Percentiles rank a stretch among this genome's conserved stretches.
Conservation (phyloP, 257 asterid genomes). For the Jacaranda mimosifolia region DNA sequence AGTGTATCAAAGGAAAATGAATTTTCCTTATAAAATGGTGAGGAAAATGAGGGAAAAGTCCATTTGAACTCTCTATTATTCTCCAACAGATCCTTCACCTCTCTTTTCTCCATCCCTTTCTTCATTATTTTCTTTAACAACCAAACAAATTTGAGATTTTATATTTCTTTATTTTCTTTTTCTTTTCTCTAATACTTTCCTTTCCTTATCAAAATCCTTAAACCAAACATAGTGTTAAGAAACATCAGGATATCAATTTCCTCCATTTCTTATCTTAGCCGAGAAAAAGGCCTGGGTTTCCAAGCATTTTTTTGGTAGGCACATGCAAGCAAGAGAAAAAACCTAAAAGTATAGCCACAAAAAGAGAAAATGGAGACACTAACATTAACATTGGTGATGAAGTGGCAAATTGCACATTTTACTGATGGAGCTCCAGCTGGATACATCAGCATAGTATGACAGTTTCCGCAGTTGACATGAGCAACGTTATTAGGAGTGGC, state of each 20-base stretch:
- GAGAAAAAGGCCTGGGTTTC: not conserved
- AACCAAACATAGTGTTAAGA: too few relatives aligned
- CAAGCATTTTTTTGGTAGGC: not conserved
- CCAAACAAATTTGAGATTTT: too few relatives aligned
- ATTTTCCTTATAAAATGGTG: too few relatives aligned
- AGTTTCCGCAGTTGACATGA: slow-evolving; percentile 90
- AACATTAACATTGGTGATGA: slow-evolving; percentile 76
- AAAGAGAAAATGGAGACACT: slow-evolving; percentile 39
- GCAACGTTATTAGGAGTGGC: slow-evolving; percentile 66
- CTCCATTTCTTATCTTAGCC: not conserved
- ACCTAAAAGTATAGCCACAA: not conserved
- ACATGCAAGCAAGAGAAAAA: not conserved
- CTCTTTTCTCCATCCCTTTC: too few relatives aligned
- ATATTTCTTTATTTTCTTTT: too few relatives aligned
- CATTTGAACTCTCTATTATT: too few relatives aligned
- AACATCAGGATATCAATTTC: not conserved
- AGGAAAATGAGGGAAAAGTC: too few relatives aligned
- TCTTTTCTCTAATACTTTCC: too few relatives aligned
- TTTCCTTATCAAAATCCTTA: too few relatives aligned
- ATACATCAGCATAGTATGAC: slow-evolving; percentile 87
- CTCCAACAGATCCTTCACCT: too few relatives aligned
- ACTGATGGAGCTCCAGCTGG: slow-evolving; percentile 99
- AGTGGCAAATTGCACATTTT: slow-evolving; percentile 94
- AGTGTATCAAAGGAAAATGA: too few relatives aligned
- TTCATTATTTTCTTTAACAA: too few relatives aligned